Evolutionary conservation across 768 basidiomycete species (phyloP), one percentile per base, ranked within the genome.

Genomic region (Tricholoma matsutake): DNA sequence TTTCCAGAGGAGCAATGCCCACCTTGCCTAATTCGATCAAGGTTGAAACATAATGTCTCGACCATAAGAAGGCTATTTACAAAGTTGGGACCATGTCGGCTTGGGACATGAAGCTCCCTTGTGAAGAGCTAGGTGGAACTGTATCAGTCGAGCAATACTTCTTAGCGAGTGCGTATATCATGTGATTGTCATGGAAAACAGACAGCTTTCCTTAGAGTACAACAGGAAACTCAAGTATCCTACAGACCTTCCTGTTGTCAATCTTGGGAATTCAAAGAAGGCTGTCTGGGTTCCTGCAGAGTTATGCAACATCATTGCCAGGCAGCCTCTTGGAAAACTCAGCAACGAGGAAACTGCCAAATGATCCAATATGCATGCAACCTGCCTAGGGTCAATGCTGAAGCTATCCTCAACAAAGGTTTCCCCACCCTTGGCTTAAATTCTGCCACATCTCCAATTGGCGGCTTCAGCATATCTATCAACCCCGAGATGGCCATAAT

Each of bases 321-420:
- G 86, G 6, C 83, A 83, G 63, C 76, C 86, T 0, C 89, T 83
- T 20, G 87, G 83, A 5, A 84, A 79, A 60, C 83, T 92, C 2
- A 79, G 72, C 58, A 83, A 83, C 20, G 75, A 67, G 6, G 86
- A 88, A 65, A 90, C 88, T 0, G 74, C 84, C 71, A 78, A n/a
- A 92, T 93, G 91, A 87, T 93, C 60, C 77, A 75, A 43, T 75
- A 75, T 58, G 91, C 91, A 0, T 88, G 86, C 71, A 86, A 86
- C 32, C 78, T 78, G 1, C 91, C 91, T 0, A 71, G 68, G 0
- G 66, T 77, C 56, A 91, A 90, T 61, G 87, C 86, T 0, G 75
- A 78, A 25, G 63, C 78, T 10, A 89, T 93, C 61, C 72, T 83
- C 16, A 71, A 79, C 20, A 70, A 81, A 16, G 91, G 91, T 0